Evolutionary conservation across 1,139 yeast genomes (phyloP), one percentile per base, ranked within the genome.

Genomic region (Scheffersomyces titani): DNA sequence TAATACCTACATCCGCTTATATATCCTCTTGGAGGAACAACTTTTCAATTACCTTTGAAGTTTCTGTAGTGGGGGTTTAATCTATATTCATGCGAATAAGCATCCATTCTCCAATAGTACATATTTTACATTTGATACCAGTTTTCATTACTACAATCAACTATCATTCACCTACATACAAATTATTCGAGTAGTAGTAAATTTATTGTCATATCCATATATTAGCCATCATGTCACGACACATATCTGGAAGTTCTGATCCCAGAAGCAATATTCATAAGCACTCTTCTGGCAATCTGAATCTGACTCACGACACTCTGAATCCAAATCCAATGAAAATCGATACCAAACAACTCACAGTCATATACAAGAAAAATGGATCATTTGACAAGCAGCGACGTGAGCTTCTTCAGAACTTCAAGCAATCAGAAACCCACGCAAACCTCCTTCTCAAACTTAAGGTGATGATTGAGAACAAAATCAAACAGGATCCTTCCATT

Each of bases 341-440:
- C 5, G 81, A 78, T 57, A 77, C 83, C 47, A 77, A 76, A 54
- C 77, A 75, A 51, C 70, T 84, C 36, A 71, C 80, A 1, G 72
- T 71, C 4, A 68, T 73, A 16, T 84, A 81, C 66, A 84, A 84
- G 68, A 80, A 80, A 61, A 75, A 75, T 52, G 88, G 88, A 0
- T 59, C 75, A 1, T 84, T 84, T 62, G 88, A 84, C 62, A 67
- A 73, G 47, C 81, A 78, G 56, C 65, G 88, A 51, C 78, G 72
- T 58, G 62, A 65, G 13, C 70, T 84, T 16, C 67, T 84, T 47
- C 80, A 80, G 44, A 72, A 78, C 59, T 84, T 84, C 71, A 73
- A 73, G 54, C 61, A 67, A 51, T 77, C 82, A 18, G 78, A 78
- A 61, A 78, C 84, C 4, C 80, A 78, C 60, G 61, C 76, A 6